Conservation (phyloP, 106 monocot genomes). For the Allium fistulosum region DNA sequence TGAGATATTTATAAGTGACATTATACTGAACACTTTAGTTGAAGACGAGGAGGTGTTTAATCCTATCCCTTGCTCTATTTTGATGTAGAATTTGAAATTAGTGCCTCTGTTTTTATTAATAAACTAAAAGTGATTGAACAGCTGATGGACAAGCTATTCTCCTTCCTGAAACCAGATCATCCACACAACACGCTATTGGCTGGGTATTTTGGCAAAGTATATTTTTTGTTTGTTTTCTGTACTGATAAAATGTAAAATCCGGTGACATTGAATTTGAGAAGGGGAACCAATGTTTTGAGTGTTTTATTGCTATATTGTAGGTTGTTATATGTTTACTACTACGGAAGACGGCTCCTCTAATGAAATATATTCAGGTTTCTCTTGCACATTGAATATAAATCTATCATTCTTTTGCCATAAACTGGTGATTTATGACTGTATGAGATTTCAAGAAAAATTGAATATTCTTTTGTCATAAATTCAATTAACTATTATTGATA, state of each 20-base stretch:
- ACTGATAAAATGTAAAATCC: neutral
- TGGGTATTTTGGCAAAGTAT: conserved; percentile 71
- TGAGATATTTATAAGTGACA: conserved; percentile 65
- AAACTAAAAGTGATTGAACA: conserved; percentile 9
- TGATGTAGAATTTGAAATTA: neutral
- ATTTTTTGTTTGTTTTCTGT: conserved; percentile 1
- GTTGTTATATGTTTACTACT: conserved; percentile 52
- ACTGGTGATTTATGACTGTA: no score
- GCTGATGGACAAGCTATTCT: conserved; percentile 50
- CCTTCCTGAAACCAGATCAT: conserved; percentile 52
- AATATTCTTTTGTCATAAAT: no score
- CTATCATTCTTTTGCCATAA: neutral
- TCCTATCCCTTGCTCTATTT: neutral
- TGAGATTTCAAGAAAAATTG: no score
- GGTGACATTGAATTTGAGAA: neutral
- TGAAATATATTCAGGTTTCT: conserved; percentile 60
- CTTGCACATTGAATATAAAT: conserved; percentile 1
- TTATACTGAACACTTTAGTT: conserved; percentile 48
- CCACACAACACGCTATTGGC: conserved; percentile 46
- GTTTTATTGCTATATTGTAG: conserved; percentile 16
- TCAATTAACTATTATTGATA: no score
- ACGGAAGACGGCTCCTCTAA: conserved; percentile 37
- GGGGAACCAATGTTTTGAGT: no score
- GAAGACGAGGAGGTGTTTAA: conserved; percentile 49
- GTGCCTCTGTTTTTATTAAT: neutral